A percentile compares a stretch with the other conserved stretches of the same genome.
phyloP scores from a whole-genome alignment of 345 rosid species.

The Salix viminalis region DNA sequence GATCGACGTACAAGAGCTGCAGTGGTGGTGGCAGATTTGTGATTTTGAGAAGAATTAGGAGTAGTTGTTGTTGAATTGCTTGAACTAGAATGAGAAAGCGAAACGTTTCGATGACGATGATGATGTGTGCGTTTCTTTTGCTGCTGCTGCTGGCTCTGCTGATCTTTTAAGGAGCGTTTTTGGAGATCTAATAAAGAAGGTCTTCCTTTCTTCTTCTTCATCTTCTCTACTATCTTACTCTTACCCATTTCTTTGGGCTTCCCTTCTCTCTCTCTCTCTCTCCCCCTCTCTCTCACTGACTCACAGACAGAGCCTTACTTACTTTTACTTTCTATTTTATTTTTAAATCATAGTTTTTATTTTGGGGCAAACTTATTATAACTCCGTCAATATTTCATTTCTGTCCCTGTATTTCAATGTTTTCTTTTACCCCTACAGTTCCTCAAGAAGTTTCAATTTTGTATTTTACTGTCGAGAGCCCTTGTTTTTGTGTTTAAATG shows the following conservation, averaged over 20 bases:
- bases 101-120: not conserved
- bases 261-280: slow-evolving; percentile 20
- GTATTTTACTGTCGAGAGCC: too few relatives aligned
- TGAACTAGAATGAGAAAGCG: not conserved
- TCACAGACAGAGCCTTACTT: slow-evolving; percentile 24
- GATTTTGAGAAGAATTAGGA: slow-evolving; percentile 29
- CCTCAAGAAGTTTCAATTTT: not conserved
- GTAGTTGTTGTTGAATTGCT: slow-evolving; percentile 7
- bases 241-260: not conserved
- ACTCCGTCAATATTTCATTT: not conserved
- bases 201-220: slow-evolving; percentile 28
- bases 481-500: too few relatives aligned
- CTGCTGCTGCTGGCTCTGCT: not conserved
- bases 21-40: slow-evolving; percentile 31
- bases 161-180: slow-evolving; percentile 14
- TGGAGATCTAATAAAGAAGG: slow-evolving; percentile 26
- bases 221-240: slow-evolving; percentile 14
- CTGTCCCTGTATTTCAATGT: not conserved
- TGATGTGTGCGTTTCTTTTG: not conserved
- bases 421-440: not conserved
- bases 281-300: not conserved
- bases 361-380: not conserved
- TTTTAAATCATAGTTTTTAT: not conserved
- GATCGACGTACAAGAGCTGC: slow-evolving; percentile 46
- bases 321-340: not conserved